These are phyloP conservation scores for Saccharomycopsis synnaedendra DNA, from an alignment of 805 yeast genomes.

Conservation along the genomic window DNA sequence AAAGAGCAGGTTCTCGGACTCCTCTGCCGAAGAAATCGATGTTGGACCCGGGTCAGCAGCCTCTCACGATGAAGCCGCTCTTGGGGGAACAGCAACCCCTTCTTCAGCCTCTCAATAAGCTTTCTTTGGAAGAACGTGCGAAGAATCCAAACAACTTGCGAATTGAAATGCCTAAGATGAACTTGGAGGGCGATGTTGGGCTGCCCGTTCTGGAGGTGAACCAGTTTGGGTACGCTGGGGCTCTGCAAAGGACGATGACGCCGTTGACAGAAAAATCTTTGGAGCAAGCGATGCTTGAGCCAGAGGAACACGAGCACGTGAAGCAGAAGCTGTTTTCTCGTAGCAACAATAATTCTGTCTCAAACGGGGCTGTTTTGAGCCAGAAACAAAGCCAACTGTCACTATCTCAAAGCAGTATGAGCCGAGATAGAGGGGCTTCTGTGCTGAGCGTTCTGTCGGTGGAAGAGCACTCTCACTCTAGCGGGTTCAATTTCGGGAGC, in stretches of 20 bases:
- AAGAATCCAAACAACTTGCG: slow-evolving; percentile 17
- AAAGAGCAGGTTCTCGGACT: neutral
- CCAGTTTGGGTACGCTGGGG: slow-evolving; percentile 45
- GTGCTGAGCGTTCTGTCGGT: slow-evolving; percentile 6
- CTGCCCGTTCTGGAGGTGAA: slow-evolving; percentile 31
- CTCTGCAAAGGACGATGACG: slow-evolving; percentile 57
- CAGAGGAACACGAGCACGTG: neutral
- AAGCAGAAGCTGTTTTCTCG: neutral
- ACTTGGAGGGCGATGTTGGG: slow-evolving; percentile 7
- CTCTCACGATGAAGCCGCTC: slow-evolving; percentile 16
- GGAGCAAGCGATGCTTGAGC: slow-evolving; percentile 14
- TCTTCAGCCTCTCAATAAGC: slow-evolving; percentile 1
- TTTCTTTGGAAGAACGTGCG: neutral
- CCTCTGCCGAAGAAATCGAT: neutral
- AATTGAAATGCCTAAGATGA: slow-evolving; percentile 18
- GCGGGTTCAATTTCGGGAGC: neutral
- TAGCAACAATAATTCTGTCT: neutral
- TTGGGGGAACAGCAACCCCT: neutral
- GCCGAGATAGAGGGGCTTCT: slow-evolving; percentile 8
- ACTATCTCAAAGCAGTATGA: neutral
- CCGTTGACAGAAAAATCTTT: slow-evolving; percentile 55
- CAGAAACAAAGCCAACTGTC: slow-evolving; percentile 1
- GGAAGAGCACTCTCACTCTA: neutral
- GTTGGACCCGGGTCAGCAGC: neutral
- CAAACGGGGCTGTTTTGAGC: neutral